Base-by-base conservation (phyloP, 768 basidiomycete species). In the Glaciozyma antarctica region DNA sequence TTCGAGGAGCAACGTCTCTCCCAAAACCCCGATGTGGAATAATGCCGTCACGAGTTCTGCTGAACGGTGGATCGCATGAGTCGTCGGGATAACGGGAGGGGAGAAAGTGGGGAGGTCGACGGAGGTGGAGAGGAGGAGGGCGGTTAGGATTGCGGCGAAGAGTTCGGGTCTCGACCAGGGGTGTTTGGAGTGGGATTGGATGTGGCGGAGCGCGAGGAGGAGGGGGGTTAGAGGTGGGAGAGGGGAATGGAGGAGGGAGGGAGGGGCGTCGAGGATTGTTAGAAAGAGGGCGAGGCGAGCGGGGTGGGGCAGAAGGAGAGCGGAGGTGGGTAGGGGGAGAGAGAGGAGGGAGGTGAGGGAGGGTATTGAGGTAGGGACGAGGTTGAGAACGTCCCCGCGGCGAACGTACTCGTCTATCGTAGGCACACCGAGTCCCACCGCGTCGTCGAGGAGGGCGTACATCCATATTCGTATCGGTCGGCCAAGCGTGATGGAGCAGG, bases 371-470 rank as follows among this genome's bases (percentile, higher is more conserved):
- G 66, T 62, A 5, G 26, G 24, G 0, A 62, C 58, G 6, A 60
- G 45, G 44, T n/a, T 10, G 17, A 70, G 60, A 21, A 48, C n/a
- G 38, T 55, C 60, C 3, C 48, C 41, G 17, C 60, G 5, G 22
- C 68, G 54, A 12, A 57, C 63, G 28, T 66, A 63, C 56, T 70
- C 68, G 16, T 32, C 32, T 0, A 51, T 28, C 8, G 41, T 49
- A 8, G 62, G 52, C 10, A 26, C 26, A 2, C 15, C 22, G 21
- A 51, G 13, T 62, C 59, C 38, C 13, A 41, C 38, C 38, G 38
- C 24, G 30, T 66, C 44, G 9, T 58, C 51, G 24, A 70, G 28
- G 41, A 66, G 22, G 13, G 68, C 62, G 57, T 70, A 70, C 4
- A 62, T 54, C 59, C 65, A 61, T 9, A 43, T 24, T 21, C 68